Evolutionary conservation across 1,284 basidiomycete species (phyloP).

Genomic region (Sphaerobolus stellatus): DNA sequence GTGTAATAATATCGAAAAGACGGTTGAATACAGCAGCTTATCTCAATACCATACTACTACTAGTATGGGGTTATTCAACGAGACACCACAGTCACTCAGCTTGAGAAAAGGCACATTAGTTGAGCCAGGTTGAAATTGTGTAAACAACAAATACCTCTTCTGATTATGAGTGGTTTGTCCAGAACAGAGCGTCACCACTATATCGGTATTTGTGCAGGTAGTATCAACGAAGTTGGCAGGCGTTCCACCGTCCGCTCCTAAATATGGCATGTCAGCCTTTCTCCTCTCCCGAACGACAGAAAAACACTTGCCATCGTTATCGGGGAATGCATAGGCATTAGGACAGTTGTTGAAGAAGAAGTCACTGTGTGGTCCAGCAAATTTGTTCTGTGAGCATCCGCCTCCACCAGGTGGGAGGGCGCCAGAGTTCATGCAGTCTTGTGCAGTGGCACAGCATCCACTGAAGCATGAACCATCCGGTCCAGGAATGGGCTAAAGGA

Average conservation of each 20-base stretch:
- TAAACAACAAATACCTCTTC: neutral
- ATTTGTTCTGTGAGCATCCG: constrained; percentile 28
- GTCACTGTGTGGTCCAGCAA: constrained; percentile 29
- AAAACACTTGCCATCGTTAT: constrained; percentile 30
- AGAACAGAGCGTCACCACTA: constrained; percentile 34
- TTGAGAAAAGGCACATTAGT: too few species aligned
- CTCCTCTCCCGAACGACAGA: neutral
- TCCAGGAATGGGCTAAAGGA: constrained; percentile 33
- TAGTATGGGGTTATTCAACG: too few species aligned
- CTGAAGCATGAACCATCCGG: constrained; percentile 27
- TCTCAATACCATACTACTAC: too few species aligned
- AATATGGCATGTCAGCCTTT: neutral
- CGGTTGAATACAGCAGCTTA: too few species aligned
- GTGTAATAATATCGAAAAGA: too few species aligned
- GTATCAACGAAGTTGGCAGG: constrained; percentile 29
- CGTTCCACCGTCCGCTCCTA: constrained; percentile 18
- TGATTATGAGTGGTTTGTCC: constrained; percentile 24
- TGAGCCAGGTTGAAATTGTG: too few species aligned
- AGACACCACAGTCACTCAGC: too few species aligned
- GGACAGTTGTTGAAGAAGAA: constrained; percentile 30
- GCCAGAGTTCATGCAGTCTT: constrained; percentile 23
- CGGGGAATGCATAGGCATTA: constrained; percentile 34
- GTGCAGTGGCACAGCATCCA: constrained; percentile 26
- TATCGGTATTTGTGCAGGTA: constrained; percentile 30
- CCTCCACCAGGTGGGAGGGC: constrained; percentile 30